A percentile compares a stretch with the other conserved stretches of the same genome.
Conservation (phyloP, 2,329 filamentous ascomycete genomes). For the Chaetomiaceae sp. region DNA sequence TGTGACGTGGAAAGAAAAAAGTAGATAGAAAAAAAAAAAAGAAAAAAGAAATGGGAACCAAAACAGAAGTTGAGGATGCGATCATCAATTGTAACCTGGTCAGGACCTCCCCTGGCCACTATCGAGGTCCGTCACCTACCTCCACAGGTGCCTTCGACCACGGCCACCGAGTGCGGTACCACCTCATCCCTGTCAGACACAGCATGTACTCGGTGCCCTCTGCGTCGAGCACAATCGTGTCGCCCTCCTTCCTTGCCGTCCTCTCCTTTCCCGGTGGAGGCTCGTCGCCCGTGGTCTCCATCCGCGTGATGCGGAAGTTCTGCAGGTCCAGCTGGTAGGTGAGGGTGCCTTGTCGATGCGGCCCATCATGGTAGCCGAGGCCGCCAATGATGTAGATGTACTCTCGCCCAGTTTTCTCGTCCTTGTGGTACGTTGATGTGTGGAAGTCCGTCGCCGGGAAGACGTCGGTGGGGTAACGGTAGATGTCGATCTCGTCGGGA, state of each 20-base stretch:
- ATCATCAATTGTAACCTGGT: no score
- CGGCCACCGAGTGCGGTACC: no score
- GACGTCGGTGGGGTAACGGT: not conserved
- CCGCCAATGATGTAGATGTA: constrained; percentile 2
- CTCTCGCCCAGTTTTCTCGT: not conserved
- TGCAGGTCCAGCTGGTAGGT: not conserved
- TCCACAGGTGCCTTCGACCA: no score
- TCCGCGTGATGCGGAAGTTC: not conserved
- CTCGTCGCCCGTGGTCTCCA: not conserved
- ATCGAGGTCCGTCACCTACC: no score
- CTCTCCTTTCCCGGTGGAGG: not conserved
- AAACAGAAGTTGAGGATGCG: no score
- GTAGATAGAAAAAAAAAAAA: no score
- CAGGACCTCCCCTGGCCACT: no score
- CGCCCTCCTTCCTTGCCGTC: not conserved
- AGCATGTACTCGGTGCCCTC: not conserved
- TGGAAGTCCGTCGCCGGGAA: constrained; percentile 2
- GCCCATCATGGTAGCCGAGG: not conserved
- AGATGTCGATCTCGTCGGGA: not conserved
- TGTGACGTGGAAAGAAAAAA: no score
- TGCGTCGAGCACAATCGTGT: not conserved
- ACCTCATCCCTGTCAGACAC: not conserved
- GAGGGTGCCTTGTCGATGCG: not conserved
- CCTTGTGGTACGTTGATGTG: constrained; percentile 1
- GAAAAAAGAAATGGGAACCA: no score